Base-by-base conservation (phyloP, 768 basidiomycete genomes). In the Suillus plorans region DNA sequence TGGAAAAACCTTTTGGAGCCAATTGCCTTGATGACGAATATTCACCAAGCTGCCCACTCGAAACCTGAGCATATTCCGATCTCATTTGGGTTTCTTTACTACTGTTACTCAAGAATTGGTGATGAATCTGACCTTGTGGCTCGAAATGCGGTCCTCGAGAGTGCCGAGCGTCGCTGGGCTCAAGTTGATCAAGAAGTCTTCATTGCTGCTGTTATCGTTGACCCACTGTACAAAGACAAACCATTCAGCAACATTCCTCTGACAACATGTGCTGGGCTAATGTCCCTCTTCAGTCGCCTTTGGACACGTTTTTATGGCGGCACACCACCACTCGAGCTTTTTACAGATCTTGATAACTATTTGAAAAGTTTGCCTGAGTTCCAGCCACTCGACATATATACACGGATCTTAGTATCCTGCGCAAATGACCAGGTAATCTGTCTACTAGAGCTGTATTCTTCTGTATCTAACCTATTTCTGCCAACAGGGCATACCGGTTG, bases 121-220 rank as follows among this genome's bases (percentile, higher is more conserved):
- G 37, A 63, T 7, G 18, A 42, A 3, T 2, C 45, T 39, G 37
- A 39, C 10, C 37, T 39, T 14, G 39, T 41, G 31, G 60, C 61
- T 25, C 39, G 58, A 8, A 47, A 41, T 3, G 76, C 72, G 8
- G 72, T 78, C 47, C 66, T 76, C 4, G 52, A 66, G 1, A 80
- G 79, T 64, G 64, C 76, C 18, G 74, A 79, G 60, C 52, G 28
- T 2, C 66, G 67, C 7, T 79, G 77, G 77, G 28, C 49, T 25
- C 70, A 72, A 50, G 39, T 66, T 49, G 75, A 79, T 61, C 74
- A 78, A 64, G 75, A 75, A 42, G 62, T 72, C 2, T 77, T 75
- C 56, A 72, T 79, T 62, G 69, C 71, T 9, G 69, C 75, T 7
- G 64, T 75, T 9, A 70, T 79, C 50, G 49, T 74, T 12, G 74